phyloP scores from a whole-genome alignment of 129 eudicot genomes.

The Oenanthe sinensis region DNA sequence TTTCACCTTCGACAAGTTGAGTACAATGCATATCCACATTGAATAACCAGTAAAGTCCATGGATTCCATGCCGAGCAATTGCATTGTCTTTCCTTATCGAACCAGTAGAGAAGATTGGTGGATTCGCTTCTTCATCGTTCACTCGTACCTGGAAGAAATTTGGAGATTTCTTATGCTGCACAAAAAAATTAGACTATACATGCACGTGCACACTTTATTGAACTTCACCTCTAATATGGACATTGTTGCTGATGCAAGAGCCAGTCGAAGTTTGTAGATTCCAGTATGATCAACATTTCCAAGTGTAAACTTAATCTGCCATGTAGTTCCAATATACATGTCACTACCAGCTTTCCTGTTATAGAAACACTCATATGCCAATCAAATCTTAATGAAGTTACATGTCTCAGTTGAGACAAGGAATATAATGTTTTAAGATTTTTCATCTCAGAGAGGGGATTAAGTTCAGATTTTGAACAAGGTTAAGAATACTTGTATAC shows the following conservation, averaged over 20 bases:
- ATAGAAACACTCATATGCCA: neutral
- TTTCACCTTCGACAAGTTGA: slow-evolving; percentile 18
- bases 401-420: neutral
- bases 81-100: slow-evolving; percentile 55
- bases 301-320: slow-evolving; percentile 68
- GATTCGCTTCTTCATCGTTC: slow-evolving; percentile 22
- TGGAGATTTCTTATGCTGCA: neutral
- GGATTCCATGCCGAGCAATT: slow-evolving; percentile 77
- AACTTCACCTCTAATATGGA: slow-evolving; percentile 51
- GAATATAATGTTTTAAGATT: neutral
- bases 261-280: slow-evolving; percentile 54
- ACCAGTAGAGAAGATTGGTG: slow-evolving; percentile 43
- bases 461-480: no score
- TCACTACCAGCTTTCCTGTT: slow-evolving; percentile 43
- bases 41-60: slow-evolving; percentile 68
- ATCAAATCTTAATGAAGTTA: neutral
- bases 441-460: no score
- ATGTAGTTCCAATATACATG: slow-evolving; percentile 57
- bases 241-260: slow-evolving; percentile 65
- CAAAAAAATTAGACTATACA: neutral
- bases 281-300: slow-evolving; percentile 22
- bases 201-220: neutral
- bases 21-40: slow-evolving; percentile 30
- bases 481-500: neutral
- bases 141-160: slow-evolving; percentile 35